Evolutionary conservation across 1,284 basidiomycete genomes (phyloP), one percentile per base, ranked within the genome.

Genomic region (Ustilago xerochloae): DNA sequence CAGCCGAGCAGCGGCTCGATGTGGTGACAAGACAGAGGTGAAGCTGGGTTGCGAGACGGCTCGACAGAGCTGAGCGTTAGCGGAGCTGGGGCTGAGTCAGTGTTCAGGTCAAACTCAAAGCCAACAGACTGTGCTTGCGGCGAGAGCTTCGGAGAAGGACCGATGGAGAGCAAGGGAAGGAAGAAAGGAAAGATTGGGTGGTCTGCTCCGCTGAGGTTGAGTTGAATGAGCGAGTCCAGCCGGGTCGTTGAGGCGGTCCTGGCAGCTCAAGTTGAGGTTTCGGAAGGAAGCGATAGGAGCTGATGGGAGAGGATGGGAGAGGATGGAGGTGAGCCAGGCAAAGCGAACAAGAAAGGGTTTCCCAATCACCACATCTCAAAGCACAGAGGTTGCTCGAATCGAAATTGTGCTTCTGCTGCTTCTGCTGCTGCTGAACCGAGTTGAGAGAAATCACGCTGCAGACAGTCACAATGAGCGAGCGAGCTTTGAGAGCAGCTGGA

Each of bases 1-100:
- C 50, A 24, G 26, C 16, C 20, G 43, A 52, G 61, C 61, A 52
- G 26, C 22, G 39, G 61, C 48, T 63, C 28, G 49, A 48, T 32
- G 38, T 39, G 41, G 41, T 24, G n/a, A n/a, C n/a, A n/a, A 24
- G 41, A 13, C 9, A 24, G 24, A 13, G 22, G 16, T 20, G 35
- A 43, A 12, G 41, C 18, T n/a, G 7, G 18, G 20, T 20, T 8
- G 38, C 38, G 38, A 4, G 38, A 20, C 18, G 38, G 6, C 18
- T 9, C 38, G 18, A 18, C 38, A 41, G 38, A 20, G n/a, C 6
- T 41, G n/a, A n/a, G n/a, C 22, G 22, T 13, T 24, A 13, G 41
- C 7, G n/a, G 41, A 43, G 41, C 24, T 43, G 41, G n/a, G n/a
- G n/a, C n/a, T n/a, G n/a, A n/a, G n/a, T n/a, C n/a, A n/a, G n/a